These are phyloP conservation scores for Cubamyces sp. DNA, from an alignment of 768 basidiomycete genomes.

Conservation along the genomic window DNA sequence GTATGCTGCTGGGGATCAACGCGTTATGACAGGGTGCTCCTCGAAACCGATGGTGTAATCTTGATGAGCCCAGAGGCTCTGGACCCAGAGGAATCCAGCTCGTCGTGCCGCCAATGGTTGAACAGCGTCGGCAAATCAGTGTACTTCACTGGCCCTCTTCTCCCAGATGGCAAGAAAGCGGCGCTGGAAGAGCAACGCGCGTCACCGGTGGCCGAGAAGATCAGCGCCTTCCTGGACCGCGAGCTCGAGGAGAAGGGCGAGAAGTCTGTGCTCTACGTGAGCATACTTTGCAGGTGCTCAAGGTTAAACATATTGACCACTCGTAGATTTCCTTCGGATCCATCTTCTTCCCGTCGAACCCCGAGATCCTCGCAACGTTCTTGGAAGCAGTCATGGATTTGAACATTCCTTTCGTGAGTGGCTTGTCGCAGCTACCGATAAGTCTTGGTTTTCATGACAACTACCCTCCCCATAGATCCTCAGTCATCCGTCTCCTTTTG, in stretches of 20 bases:
- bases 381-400: slow-evolving; percentile 29
- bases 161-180: slow-evolving; percentile 10
- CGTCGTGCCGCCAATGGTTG: slow-evolving; percentile 19
- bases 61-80: slow-evolving; percentile 11
- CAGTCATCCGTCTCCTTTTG: slow-evolving; percentile 23
- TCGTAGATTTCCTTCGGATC: slow-evolving; percentile 33
- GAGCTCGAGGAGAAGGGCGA: slow-evolving; percentile 17
- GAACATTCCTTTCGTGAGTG: slow-evolving; percentile 30
- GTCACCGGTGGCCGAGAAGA: slow-evolving; percentile 14
- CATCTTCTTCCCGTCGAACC: slow-evolving; percentile 24
- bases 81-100: slow-evolving; percentile 23
- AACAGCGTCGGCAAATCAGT: slow-evolving; percentile 7
- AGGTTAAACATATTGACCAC: too few species aligned
- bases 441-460: too few species aligned
- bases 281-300: neutral
- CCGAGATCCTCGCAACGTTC: slow-evolving; percentile 27
- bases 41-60: slow-evolving; percentile 26
- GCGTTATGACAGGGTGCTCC: neutral
- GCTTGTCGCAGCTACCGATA: too few species aligned
- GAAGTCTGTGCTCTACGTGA: slow-evolving; percentile 29
- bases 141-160: slow-evolving; percentile 25
- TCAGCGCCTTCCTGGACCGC: slow-evolving; percentile 3
- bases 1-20: too few species aligned
- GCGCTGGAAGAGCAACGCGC: slow-evolving; percentile 11
- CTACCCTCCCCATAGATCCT: slow-evolving; percentile 22